A percentile compares a stretch with the other conserved stretches of the same genome.
Conservation (phyloP, 768 basidiomycete species). For the Austroboletus festivus region DNA sequence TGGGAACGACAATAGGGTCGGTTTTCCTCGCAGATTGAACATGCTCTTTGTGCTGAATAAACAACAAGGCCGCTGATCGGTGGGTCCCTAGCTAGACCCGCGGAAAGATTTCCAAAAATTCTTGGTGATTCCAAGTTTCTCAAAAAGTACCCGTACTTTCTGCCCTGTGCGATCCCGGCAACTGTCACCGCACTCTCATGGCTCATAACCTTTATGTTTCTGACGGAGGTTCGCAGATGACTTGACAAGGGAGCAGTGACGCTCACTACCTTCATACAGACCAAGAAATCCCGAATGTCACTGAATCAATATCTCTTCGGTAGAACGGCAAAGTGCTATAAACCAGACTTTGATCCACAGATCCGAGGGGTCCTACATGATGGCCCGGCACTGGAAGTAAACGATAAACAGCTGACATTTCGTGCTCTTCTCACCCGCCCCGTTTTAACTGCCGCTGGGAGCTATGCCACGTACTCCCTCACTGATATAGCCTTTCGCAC, state of each 20-base stretch:
- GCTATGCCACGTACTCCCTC: slow-evolving; percentile 60
- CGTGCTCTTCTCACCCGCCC: slow-evolving; percentile 45
- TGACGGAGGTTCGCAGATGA: neutral
- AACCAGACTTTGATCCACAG: neutral
- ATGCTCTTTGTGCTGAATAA: neutral
- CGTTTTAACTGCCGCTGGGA: slow-evolving; percentile 55
- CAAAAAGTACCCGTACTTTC: neutral
- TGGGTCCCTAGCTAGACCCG: neutral
- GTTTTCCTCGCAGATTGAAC: neutral
- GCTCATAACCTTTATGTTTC: neutral
- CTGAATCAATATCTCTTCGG: neutral
- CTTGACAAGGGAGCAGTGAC: neutral
- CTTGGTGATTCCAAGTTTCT: neutral
- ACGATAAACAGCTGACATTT: slow-evolving; percentile 39
- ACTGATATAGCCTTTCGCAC: slow-evolving; percentile 63
- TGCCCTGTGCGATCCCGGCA: neutral
- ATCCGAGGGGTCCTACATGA: neutral
- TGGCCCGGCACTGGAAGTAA: neutral
- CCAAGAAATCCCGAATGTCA: neutral
- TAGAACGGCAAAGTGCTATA: neutral
- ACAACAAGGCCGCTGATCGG: neutral
- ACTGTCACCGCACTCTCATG: neutral
- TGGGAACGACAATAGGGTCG: neutral
- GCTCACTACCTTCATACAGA: neutral
- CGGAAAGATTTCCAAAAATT: neutral